phyloP scores from a whole-genome alignment of 768 basidiomycete species.

The Boletus vinaceobasis region DNA sequence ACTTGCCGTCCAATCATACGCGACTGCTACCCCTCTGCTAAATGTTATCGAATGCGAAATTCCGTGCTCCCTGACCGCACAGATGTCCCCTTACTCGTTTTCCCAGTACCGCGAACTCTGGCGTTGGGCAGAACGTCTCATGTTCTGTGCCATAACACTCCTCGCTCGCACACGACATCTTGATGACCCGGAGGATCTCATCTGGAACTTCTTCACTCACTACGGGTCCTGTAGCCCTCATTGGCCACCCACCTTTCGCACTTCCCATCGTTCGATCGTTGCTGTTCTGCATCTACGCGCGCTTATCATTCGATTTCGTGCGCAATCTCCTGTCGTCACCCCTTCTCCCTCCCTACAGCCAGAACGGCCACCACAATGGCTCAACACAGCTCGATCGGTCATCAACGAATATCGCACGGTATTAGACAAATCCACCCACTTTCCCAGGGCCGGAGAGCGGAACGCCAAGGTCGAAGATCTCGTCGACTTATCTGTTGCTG shows the following conservation, averaged over 20 bases:
- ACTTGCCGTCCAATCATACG: conserved; percentile 57
- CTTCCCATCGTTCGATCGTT: conserved; percentile 69
- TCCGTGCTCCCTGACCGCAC: conserved; percentile 29
- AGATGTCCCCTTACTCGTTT: conserved; percentile 46
- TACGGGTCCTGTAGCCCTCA: conserved; percentile 59
- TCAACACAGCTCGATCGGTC: conserved; percentile 60
- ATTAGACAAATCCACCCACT: conserved; percentile 63
- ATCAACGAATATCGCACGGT: conserved; percentile 70
- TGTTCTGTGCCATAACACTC: conserved; percentile 77
- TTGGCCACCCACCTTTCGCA: conserved; percentile 80
- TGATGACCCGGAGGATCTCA: conserved; percentile 35
- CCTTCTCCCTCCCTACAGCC: conserved; percentile 18
- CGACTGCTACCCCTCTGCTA: conserved; percentile 53
- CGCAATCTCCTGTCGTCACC: conserved; percentile 12
- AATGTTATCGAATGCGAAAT: conserved; percentile 47
- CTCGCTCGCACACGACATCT: conserved; percentile 45
- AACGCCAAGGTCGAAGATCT: conserved; percentile 82
- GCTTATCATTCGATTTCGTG: conserved; percentile 50
- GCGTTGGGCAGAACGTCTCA: conserved; percentile 76
- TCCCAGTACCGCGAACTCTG: conserved; percentile 75
- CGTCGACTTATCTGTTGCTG: conserved; percentile 71
- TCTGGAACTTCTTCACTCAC: conserved; percentile 63
- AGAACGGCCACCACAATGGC: conserved; percentile 50
- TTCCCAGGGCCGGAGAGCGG: conserved; percentile 77
- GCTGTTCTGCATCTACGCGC: conserved; percentile 71